Conservation (phyloP, 495 filamentous ascomycete genomes). For the Staphylotrichum longicolle region DNA sequence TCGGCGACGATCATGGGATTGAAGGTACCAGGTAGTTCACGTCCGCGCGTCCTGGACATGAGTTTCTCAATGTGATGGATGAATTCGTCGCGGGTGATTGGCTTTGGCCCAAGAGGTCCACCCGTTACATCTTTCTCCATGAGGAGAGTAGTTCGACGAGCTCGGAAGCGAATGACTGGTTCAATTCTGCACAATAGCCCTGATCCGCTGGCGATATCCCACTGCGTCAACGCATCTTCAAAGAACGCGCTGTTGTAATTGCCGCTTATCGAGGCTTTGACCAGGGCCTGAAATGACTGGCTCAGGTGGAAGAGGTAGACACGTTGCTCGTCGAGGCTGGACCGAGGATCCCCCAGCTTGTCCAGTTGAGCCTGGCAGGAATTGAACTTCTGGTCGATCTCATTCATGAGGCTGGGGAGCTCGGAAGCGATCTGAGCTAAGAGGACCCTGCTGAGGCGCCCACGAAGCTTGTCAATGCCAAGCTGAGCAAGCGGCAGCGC, state of each 20-base stretch:
- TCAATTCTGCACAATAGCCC: conserved; percentile 60
- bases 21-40: conserved; percentile 50
- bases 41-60: conserved; percentile 35
- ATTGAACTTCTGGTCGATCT: conserved; percentile 48
- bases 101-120: conserved; percentile 31
- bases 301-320: conserved; percentile 54
- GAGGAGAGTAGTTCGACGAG: too few relatives aligned
- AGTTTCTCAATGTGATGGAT: conserved; percentile 35
- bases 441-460: conserved; percentile 56
- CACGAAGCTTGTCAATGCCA: conserved; percentile 51
- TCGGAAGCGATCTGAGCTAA: conserved; percentile 54
- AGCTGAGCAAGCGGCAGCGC: conserved; percentile 28
- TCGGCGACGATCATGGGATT: conserved; percentile 48
- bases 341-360: conserved; percentile 51
- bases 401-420: conserved; percentile 56
- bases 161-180: conserved; percentile 54
- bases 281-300: conserved; percentile 48
- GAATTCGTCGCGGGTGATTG: conserved; percentile 30
- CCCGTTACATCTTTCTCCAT: too few relatives aligned
- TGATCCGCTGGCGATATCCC: conserved; percentile 52
- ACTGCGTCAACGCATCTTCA: conserved; percentile 36
- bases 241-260: conserved; percentile 60
- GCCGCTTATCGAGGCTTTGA: conserved; percentile 54
- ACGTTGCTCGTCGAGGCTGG: conserved; percentile 50
- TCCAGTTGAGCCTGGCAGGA: conserved; percentile 37